Conservation (phyloP, 805 yeast species). For the Kazachstania viticola region DNA sequence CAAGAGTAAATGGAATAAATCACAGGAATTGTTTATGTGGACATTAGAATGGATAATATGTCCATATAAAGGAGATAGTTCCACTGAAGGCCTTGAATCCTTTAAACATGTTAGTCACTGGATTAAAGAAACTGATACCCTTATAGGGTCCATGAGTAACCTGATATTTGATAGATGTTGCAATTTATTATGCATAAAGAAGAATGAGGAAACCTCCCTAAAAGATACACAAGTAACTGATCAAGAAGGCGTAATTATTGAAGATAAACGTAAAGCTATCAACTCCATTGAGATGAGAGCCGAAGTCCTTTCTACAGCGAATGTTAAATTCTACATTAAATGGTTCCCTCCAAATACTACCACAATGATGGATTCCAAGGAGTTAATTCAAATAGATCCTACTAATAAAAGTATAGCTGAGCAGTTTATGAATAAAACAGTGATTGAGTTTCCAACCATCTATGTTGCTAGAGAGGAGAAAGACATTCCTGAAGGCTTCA, state of each 20-base stretch:
- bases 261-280: background rate
- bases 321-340: slow-evolving; percentile 17
- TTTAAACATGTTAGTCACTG: slow-evolving; percentile 30
- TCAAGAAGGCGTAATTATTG: background rate
- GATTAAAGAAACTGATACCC: slow-evolving; percentile 24
- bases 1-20: slow-evolving; percentile 60
- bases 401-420: slow-evolving; percentile 32
- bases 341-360: slow-evolving; percentile 25
- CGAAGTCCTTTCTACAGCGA: slow-evolving; percentile 6
- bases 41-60: slow-evolving; percentile 61
- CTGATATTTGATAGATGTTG: slow-evolving; percentile 20
- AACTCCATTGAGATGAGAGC: slow-evolving; percentile 5
- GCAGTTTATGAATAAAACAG: slow-evolving; percentile 42
- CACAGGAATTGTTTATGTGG: slow-evolving; percentile 56
- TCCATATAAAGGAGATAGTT: slow-evolving; percentile 6
- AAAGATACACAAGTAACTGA: too few species aligned
- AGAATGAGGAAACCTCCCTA: too few species aligned
- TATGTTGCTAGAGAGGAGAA: slow-evolving; percentile 28
- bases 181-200: slow-evolving; percentile 8
- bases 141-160: slow-evolving; percentile 25
- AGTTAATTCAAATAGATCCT: slow-evolving; percentile 30
- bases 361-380: slow-evolving; percentile 24
- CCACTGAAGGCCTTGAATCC: slow-evolving; percentile 10
- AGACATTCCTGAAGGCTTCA: slow-evolving; percentile 20
- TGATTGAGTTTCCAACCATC: slow-evolving; percentile 72